Conservation (phyloP, 164 flowering plant species). For the Cinnamomum micranthum region DNA sequence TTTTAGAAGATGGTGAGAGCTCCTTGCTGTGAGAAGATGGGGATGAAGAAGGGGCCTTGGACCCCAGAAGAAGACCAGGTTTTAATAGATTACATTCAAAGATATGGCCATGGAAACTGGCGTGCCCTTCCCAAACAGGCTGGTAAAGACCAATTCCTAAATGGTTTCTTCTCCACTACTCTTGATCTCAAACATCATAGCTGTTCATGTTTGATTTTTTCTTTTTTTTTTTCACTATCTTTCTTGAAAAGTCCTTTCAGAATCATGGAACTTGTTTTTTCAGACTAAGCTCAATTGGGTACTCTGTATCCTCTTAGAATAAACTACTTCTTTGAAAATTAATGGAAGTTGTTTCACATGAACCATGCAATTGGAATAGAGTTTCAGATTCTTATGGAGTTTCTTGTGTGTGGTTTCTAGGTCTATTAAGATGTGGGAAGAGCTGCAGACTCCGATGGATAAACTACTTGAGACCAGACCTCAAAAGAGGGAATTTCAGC, state of each 20-base stretch:
- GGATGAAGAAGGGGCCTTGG: slow-evolving; percentile 77
- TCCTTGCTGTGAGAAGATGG: slow-evolving; percentile 75
- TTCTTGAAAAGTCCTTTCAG: too few species aligned
- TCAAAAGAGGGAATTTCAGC: slow-evolving; percentile 31
- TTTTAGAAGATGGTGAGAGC: slow-evolving; percentile 44
- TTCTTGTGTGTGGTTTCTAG: slow-evolving; percentile 12
- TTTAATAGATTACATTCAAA: slow-evolving; percentile 42
- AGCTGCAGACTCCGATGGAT: slow-evolving; percentile 42
- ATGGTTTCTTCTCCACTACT: background rate
- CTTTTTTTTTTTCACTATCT: too few species aligned
- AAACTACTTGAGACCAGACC: slow-evolving; percentile 34
- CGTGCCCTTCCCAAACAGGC: slow-evolving; percentile 73
- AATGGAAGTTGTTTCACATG: background rate
- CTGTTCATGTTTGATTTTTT: too few species aligned
- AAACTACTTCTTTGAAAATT: background rate
- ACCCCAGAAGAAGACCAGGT: slow-evolving; percentile 60
- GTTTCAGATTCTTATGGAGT: background rate
- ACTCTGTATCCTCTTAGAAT: too few species aligned
- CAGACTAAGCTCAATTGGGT: background rate
- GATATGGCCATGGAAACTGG: slow-evolving; percentile 60
- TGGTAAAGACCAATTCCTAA: slow-evolving; percentile 25
- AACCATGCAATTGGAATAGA: background rate
- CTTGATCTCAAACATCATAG: background rate
- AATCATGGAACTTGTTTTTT: background rate
- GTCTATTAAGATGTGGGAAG: slow-evolving; percentile 37